Evolutionary conservation across 2,329 filamentous ascomycete genomes (phyloP).

Genomic region (Aspergillus pseudoterreus): DNA sequence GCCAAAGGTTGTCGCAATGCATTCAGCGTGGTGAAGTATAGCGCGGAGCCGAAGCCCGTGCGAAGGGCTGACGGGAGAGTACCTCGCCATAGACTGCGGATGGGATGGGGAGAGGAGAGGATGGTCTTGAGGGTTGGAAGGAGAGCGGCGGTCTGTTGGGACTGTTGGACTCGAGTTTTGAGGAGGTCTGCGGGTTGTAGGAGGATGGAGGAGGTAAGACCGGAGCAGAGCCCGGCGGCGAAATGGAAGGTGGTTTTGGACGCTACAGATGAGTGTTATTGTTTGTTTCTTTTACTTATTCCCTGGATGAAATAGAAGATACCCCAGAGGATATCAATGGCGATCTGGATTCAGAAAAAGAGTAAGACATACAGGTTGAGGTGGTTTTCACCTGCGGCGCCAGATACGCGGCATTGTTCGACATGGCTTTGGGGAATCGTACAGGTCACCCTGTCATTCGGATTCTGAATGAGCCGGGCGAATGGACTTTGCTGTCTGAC

Average conservation of each 20-base stretch:
- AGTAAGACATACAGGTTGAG: slow-evolving; percentile 25
- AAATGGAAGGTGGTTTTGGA: slow-evolving; percentile 69
- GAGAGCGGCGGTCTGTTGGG: slow-evolving; percentile 63
- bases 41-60: slow-evolving; percentile 85
- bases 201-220: slow-evolving; percentile 80
- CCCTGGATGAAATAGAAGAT: neutral
- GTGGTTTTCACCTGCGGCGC: slow-evolving; percentile 28
- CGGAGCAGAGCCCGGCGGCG: slow-evolving; percentile 79
- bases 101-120: slow-evolving; percentile 60
- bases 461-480: no score
- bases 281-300: neutral
- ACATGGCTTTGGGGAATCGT: slow-evolving; percentile 20
- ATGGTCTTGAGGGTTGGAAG: slow-evolving; percentile 66
- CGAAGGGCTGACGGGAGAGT: slow-evolving; percentile 89
- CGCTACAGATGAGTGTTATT: slow-evolving; percentile 19
- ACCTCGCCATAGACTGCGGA: slow-evolving; percentile 83
- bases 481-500: no score
- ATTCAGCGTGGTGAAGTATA: slow-evolving; percentile 91
- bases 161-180: slow-evolving; percentile 94
- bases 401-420: slow-evolving; percentile 26
- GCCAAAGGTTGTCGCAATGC: slow-evolving; percentile 68
- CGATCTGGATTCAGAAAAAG: neutral
- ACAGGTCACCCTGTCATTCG: slow-evolving; percentile 5
- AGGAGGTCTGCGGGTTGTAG: slow-evolving; percentile 93
- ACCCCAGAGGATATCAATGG: no score